Percentiles rank a stretch among this genome's conserved stretches.
These are phyloP conservation scores for Cubamyces lactineus DNA, from an alignment of 768 basidiomycete species.

Conservation along the genomic window DNA sequence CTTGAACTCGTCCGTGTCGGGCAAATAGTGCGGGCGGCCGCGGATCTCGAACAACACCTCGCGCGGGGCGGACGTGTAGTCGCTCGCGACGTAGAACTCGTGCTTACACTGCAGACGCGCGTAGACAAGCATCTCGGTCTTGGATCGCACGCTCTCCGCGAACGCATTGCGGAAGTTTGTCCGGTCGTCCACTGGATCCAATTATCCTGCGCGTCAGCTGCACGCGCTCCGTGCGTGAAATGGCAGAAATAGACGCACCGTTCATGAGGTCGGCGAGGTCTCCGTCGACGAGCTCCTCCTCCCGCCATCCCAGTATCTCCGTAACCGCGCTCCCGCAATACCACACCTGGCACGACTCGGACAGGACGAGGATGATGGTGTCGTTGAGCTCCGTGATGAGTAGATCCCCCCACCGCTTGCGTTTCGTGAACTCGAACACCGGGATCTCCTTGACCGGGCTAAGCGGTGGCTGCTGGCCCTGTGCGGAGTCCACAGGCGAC, in stretches of 20 bases:
- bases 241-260: conserved; percentile 44
- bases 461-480: background rate
- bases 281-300: conserved; percentile 70
- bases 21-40: conserved; percentile 59
- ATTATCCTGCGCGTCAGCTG: background rate
- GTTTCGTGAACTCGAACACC: conserved; percentile 80
- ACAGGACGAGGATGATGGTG: conserved; percentile 69
- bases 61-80: conserved; percentile 29
- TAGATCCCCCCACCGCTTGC: conserved; percentile 87
- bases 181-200: conserved; percentile 57
- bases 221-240: background rate
- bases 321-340: conserved; percentile 70
- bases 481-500: background rate
- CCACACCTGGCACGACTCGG: conserved; percentile 60
- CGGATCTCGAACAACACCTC: conserved; percentile 73
- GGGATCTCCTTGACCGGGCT: conserved; percentile 22
- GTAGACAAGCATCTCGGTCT: conserved; percentile 57
- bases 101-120: conserved; percentile 60
- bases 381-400: conserved; percentile 78
- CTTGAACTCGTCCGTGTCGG: conserved; percentile 43
- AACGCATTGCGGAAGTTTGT: conserved; percentile 50
- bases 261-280: conserved; percentile 68
- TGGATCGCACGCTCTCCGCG: conserved; percentile 53
- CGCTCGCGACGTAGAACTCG: conserved; percentile 33
- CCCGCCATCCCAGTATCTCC: conserved; percentile 79